Base-by-base conservation (phyloP, 257 asterid genomes). In the Pogostemon cablin region DNA sequence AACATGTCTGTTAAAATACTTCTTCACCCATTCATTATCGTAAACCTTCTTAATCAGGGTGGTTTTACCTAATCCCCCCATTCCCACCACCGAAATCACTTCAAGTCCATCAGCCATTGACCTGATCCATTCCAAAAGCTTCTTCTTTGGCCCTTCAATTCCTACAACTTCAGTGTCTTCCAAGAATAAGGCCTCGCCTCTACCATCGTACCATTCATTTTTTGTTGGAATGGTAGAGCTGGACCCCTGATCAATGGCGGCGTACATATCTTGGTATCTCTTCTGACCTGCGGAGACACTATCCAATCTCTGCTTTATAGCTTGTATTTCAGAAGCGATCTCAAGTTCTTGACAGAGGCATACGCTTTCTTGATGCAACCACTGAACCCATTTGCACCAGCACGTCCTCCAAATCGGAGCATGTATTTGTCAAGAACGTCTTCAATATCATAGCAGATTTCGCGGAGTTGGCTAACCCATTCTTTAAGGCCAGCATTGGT, bases 21-120 rank as follows among this genome's bases (percentile, higher is more conserved):
- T 55, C 62, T 55, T 32, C 11, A 56, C 0, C 2, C 12, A 32
- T 3, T 32, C 62, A 25, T 56, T 5, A 32, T 56, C 62, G 5
- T 7, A 56, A 2, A 56, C 62, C 62, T 34, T 56, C 39, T 32
- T 56, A 20, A 25, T 39, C 17, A 15, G 17, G 17, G 17, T 15
- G 17, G 17, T 15, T 15, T 15, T 15, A 15, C 17, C 62, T n/a
- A 54, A 5, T 32, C 61, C 61, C 7, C 61, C 61, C 37, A 54
- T 54, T 25, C 61, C 61, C 61, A 54, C 61, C 6, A 54, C 38
- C 6, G 60, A 17, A 54, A 54, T 49, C 55, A 49, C 55, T n/a
- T 49, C 55, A 49, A 49, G 55, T 4, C 55, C 55, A 4, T 49
- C 55, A 4, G 11, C 0, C 8, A 2, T n/a, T 1, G 61, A 54